Conservation (phyloP, 2,329 filamentous ascomycete species). For the Paecilomyces formosus region DNA sequence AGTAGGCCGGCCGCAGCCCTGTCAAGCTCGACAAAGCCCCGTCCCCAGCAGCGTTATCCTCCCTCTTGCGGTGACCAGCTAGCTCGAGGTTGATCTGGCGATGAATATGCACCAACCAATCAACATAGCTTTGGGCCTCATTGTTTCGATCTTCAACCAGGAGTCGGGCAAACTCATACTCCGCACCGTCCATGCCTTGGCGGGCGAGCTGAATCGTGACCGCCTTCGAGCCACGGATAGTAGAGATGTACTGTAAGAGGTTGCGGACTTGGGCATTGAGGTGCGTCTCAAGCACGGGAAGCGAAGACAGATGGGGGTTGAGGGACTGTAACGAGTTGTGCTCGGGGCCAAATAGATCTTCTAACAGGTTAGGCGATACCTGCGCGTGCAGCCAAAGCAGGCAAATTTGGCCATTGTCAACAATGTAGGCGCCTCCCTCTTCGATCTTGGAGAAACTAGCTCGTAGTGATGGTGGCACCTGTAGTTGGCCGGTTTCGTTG, state of each 20-base stretch:
- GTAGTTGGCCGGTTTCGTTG: slow-evolving; percentile 82
- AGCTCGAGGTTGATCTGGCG: slow-evolving; percentile 84
- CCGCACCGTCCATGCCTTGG: slow-evolving; percentile 87
- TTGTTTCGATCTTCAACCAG: slow-evolving; percentile 94
- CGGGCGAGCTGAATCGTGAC: slow-evolving; percentile 83
- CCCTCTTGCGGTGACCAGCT: slow-evolving; percentile 43
- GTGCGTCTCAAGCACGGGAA: slow-evolving; percentile 84
- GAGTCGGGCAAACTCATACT: slow-evolving; percentile 90
- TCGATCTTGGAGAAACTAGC: slow-evolving; percentile 84
- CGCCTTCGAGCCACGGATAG: slow-evolving; percentile 75
- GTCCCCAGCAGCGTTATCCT: slow-evolving; percentile 31
- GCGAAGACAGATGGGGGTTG: slow-evolving; percentile 69
- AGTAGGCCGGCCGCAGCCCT: slow-evolving; percentile 39
- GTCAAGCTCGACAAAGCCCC: slow-evolving; percentile 38
- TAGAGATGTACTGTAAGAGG: slow-evolving; percentile 77
- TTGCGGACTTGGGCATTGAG: slow-evolving; percentile 94
- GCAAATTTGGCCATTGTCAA: slow-evolving; percentile 90
- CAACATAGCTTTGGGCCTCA: slow-evolving; percentile 95
- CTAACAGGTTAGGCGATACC: slow-evolving; percentile 83
- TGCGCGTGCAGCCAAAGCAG: slow-evolving; percentile 88
- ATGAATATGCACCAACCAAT: slow-evolving; percentile 96
- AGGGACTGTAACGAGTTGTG: slow-evolving; percentile 64
- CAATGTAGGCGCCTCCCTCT: slow-evolving; percentile 84
- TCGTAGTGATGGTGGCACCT: slow-evolving; percentile 71
- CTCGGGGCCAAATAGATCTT: slow-evolving; percentile 80